Base-by-base conservation (phyloP, 306 rosid species). In the Lathyrus aphaca region DNA sequence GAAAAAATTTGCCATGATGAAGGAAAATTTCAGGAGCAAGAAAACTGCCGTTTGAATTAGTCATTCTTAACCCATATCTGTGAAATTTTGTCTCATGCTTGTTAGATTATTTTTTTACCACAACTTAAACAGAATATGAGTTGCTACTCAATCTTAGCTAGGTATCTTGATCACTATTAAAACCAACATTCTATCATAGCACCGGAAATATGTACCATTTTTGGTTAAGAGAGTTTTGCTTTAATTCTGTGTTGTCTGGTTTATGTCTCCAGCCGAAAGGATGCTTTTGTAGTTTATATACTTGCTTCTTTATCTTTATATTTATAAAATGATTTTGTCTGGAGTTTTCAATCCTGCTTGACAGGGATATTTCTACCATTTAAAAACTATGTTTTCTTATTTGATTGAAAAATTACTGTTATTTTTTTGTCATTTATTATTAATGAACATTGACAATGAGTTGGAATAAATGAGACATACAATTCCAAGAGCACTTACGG, bases 1-100 rank as follows among this genome's bases (percentile, higher is more conserved):
- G 97, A 95, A 91, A 64, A 89, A 95, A 45, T 86, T 91, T 72
- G n/a, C 95, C 0, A 8, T 68, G 78, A 69, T 95, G 86, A 95
- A 86, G 91, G 99, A 95, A 85, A 91, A 29, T 79, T 91, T 95
- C 75, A 87, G 99, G 75, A 95, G 72, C 90, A 91, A 84, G 86
- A 95, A 89, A 78, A 86, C 4, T 64, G 80, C 86, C 7, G 89
- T 75, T 40, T 94, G 81, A 74, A 53, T 38, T 49, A 55, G n/a
- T 49, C 60, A 32, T 39, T 71, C 58, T 9, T 17, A 56, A 54
- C 42, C 53, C 64, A 59, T 46, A 70, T 74, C 67, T 44, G 55
- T 18, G 39, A 50, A 74, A 60, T 80, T 82, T 82, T 76, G 77
- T 50, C 44, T 35, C 55, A 40, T 38, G 76, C 69, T 74, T 62